Base-by-base conservation (phyloP, 345 rosid genomes). In the Pugionium cornutum region DNA sequence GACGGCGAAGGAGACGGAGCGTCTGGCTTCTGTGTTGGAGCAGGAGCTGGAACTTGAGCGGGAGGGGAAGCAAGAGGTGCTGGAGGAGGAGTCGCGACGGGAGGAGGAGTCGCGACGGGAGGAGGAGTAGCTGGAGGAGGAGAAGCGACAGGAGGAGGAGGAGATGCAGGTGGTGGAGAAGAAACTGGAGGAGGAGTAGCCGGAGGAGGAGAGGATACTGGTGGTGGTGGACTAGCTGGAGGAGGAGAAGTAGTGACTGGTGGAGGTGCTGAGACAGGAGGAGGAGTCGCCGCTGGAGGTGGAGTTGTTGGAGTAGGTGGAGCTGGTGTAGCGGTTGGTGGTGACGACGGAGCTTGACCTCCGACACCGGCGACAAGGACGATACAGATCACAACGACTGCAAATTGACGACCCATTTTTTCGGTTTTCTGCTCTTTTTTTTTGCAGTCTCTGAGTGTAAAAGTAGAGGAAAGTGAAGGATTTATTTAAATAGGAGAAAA, bases 61-160 rank as follows among this genome's bases (percentile, higher is more conserved):
- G 91, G 95, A 10, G 95, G 91, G 5, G 90, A 65, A 9, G 76
- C 76, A 2, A 72, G 68, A 43, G 84, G 76, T 4, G 84, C 80
- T 1, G 83, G 83, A 36, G 84, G 85, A 3, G 82, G 80, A 18
- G 73, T 57, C 0, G 82, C 56, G 0, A 76, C 74, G 0, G 85
- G 83, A 27, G 83, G 83, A 30, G 88, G 76, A 10, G 81, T 57
- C 0, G 82, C 56, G 0, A 76, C 74, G 0, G 85, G 83, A 27
- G 83, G 83, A 30, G 88, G 76, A 10, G 81, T 52, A 2, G 74
- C 68, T 1, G 83, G 82, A 6, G 86, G 78, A 7, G 86, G 83
- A n/a, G 79, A 35, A 0, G 82, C 71, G 18, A 18, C 18, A 18
- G 18, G 18, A 1, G 82, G 81, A 7, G 86, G 78, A 6, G 86